phyloP scores from a whole-genome alignment of 1,284 basidiomycete genomes.

The Ustilago loliicola region DNA sequence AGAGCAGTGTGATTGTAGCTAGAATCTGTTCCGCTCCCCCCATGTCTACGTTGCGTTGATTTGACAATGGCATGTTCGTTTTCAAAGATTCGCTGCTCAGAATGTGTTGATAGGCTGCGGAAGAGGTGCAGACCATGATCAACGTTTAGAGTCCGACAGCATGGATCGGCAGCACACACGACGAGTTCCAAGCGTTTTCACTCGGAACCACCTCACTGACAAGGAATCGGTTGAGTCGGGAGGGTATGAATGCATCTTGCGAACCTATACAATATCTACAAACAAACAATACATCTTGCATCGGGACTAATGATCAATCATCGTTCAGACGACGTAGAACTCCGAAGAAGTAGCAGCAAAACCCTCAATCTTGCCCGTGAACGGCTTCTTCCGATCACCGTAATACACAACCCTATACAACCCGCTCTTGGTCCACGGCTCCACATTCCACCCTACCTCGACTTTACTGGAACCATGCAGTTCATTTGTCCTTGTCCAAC shows the following conservation, averaged over 20 bases:
- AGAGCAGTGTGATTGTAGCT: no score
- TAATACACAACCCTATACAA: constrained; percentile 79
- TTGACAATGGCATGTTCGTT: constrained; percentile 4
- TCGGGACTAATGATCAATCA: no score
- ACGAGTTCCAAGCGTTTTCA: no score
- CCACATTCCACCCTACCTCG: constrained; percentile 53
- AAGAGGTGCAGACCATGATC: no score
- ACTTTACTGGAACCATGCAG: constrained; percentile 40
- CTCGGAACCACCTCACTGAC: no score
- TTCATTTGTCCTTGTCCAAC: constrained; percentile 74
- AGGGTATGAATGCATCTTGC: background rate
- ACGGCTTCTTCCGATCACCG: constrained; percentile 80
- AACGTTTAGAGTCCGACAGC: no score
- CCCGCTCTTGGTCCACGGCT: constrained; percentile 75
- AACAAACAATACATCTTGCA: no score
- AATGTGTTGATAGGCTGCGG: no score
- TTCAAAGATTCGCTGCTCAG: no score
- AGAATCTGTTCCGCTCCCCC: background rate
- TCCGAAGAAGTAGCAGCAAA: constrained; percentile 30
- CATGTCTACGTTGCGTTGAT: background rate
- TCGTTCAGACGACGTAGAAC: constrained; percentile 46
- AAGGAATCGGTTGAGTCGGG: background rate
- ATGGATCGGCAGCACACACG: no score
- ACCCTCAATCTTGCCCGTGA: constrained; percentile 50
- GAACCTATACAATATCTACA: no score